Conservation (phyloP, 495 filamentous ascomycete species). For the Trichoderma erinaceum region DNA sequence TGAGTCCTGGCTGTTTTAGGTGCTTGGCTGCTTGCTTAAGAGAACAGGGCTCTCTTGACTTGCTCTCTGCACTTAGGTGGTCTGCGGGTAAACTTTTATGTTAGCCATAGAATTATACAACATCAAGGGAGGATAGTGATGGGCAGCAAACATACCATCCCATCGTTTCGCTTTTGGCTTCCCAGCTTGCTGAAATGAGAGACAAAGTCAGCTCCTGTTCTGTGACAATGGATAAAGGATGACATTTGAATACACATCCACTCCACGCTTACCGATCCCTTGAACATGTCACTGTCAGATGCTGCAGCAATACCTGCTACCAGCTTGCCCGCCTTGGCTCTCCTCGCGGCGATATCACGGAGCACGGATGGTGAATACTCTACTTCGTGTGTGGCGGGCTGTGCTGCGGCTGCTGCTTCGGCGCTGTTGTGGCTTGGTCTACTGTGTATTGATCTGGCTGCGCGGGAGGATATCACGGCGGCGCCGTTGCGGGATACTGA, state of each 20-base stretch:
- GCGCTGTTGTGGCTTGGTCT: constrained; percentile 9
- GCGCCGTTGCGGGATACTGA: not conserved
- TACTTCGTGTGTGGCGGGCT: constrained; percentile 6
- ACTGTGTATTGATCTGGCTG: not conserved
- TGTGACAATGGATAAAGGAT: not conserved
- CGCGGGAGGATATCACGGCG: not conserved
- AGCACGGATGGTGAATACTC: constrained; percentile 23
- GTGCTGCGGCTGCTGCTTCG: constrained; percentile 13
- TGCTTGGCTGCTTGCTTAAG: constrained; percentile 71
- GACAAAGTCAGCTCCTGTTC: not conserved
- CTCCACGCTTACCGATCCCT: constrained; percentile 53
- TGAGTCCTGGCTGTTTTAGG: constrained; percentile 65
- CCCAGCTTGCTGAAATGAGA: constrained; percentile 33
- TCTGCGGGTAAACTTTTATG: constrained; percentile 20
- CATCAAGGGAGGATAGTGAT: too few relatives aligned
- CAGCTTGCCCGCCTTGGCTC: constrained; percentile 61
- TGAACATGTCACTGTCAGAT: constrained; percentile 78
- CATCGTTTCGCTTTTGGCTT: constrained; percentile 79
- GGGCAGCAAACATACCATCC: constrained; percentile 60
- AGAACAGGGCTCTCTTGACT: constrained; percentile 51
- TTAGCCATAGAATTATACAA: not conserved
- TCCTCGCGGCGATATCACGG: constrained; percentile 59
- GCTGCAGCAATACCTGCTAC: constrained; percentile 70
- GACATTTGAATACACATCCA: not conserved
- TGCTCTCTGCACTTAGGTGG: constrained; percentile 52